These are phyloP conservation scores for Acanthamoeba lenticulata DNA, from an alignment of 208 protist genomes.

Conservation along the genomic window DNA sequence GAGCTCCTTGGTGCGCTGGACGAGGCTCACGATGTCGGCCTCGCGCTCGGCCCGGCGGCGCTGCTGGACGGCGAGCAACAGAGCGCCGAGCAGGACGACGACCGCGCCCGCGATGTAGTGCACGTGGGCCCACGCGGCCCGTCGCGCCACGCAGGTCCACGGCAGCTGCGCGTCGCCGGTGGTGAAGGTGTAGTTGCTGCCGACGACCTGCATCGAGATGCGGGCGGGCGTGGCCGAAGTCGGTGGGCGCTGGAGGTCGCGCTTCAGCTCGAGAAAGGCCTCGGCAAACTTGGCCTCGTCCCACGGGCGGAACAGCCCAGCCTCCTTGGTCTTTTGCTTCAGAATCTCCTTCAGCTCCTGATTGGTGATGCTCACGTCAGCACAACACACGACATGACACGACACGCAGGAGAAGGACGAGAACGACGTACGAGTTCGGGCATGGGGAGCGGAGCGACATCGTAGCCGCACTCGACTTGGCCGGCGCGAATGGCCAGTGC, in stretches of 20 bases:
- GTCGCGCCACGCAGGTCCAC: not conserved
- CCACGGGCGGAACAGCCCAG: not conserved
- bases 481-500: not conserved
- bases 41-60: not conserved
- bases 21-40: not conserved
- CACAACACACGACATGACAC: too few species aligned
- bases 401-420: too few species aligned
- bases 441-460: not conserved
- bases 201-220: not conserved
- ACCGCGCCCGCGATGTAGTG: not conserved
- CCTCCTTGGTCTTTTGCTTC: not conserved
- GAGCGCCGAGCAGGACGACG: not conserved
- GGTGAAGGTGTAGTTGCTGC: not conserved
- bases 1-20: not conserved
- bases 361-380: too few species aligned
- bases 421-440: too few species aligned
- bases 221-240: not conserved
- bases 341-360: conserved; percentile 1
- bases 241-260: not conserved
- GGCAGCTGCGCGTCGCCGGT: not conserved
- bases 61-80: not conserved
- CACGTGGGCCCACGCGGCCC: not conserved
- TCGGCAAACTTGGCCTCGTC: conserved; percentile 16
- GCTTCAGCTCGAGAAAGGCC: conserved; percentile 37
- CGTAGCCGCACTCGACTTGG: not conserved